Base-by-base conservation (phyloP, 257 asterid genomes). In the Rehmannia glutinosa region DNA sequence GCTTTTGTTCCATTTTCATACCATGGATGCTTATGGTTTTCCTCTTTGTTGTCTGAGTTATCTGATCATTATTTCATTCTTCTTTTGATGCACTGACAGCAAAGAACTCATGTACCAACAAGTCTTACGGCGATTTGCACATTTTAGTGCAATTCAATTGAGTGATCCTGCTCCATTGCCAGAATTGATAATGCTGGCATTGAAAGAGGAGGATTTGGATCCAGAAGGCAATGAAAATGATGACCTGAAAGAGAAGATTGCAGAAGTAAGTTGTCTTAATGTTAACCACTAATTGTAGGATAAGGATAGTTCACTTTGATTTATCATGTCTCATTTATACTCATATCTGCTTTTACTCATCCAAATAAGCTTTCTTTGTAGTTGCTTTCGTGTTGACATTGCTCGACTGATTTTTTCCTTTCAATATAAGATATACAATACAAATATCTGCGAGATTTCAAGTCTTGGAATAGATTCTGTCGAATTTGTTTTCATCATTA, bases 61-160 rank as follows among this genome's bases (percentile, higher is more conserved):
- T 60, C 47, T 66, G 64, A 61, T 58, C 15, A 12, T 24, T 63
- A 55, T 73, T 20, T 70, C 62, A 19, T 54, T 74, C 64, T 75
- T 43, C 39, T 51, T 74, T 36, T 46, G 46, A 55, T 71, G 39
- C 43, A 50, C 49, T 69, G 78, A 53, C 82, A 93, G 99, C 85
- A 93, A 93, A 84, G 99, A 93, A 83, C 96, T 93, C 66, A 93
- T 93, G 87, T 90, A 90, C 81, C 99, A 93, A 81, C 97, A 93
- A 84, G 99, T 85, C 45, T 62, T 93, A 57, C 79, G 85, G 65
- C 87, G 97, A 56, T 93, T 93, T 78, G 90, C 96, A 6, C 96
- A 90, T 86, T 93, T 93, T 82, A 86, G 84, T 81, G 96, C 96
- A 65, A 93, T 90, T 63, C 97, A 93, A 70, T 80, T 90, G 73